Evolutionary conservation across 2,329 filamentous ascomycete species (phyloP).

Genomic region (Xylariomycetidae sp.): DNA sequence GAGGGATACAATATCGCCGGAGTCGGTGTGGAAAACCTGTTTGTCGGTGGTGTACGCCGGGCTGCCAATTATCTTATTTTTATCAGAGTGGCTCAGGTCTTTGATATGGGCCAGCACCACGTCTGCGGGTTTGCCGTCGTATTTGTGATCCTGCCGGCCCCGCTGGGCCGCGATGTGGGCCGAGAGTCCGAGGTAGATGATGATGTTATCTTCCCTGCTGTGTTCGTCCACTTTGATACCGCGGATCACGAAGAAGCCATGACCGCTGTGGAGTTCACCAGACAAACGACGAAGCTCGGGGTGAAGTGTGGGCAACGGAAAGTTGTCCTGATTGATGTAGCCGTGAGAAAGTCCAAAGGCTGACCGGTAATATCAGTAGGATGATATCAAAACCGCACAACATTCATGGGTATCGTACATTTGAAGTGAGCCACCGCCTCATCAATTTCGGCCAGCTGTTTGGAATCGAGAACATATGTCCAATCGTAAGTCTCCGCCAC

Average conservation of each 20-base stretch:
- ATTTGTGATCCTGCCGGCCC: constrained; percentile 9
- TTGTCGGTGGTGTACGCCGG: constrained; percentile 30
- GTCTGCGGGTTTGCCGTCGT: constrained; percentile 42
- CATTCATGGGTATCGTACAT: not conserved
- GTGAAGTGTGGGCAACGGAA: constrained; percentile 1
- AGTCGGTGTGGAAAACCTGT: constrained; percentile 47
- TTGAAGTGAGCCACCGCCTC: not conserved
- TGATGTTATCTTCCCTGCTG: constrained; percentile 2
- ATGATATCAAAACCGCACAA: too few relatives aligned
- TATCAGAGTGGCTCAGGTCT: constrained; percentile 40
- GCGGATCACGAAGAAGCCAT: constrained; percentile 1
- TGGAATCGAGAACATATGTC: not conserved
- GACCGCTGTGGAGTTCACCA: not conserved
- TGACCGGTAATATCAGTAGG: not conserved
- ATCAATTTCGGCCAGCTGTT: not conserved
- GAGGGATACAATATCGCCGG: constrained; percentile 54
- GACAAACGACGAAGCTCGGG: not conserved
- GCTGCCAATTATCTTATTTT: constrained; percentile 43
- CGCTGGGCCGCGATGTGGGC: constrained; percentile 2
- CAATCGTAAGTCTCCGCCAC: not conserved
- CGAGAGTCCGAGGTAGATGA: constrained; percentile 4
- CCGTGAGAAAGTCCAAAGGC: not conserved
- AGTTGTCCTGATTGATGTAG: constrained; percentile 1
- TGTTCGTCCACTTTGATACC: not conserved
- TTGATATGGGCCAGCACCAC: constrained; percentile 58